Conservation (phyloP, 192 early-diverging fungal species). For the Kickxella alabastrina region DNA sequence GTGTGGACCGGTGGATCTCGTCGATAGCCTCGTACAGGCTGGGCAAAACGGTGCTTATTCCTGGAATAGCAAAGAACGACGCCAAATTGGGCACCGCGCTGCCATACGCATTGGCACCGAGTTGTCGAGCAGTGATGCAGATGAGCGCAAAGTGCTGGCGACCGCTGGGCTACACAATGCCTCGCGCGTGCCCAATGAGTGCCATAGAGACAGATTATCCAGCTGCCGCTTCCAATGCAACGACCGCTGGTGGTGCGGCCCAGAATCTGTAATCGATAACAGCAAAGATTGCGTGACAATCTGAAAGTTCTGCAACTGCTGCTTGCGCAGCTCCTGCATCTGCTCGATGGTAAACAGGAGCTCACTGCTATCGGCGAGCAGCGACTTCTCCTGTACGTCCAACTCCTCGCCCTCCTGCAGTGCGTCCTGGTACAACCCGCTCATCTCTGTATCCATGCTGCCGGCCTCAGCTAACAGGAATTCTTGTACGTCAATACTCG, state of each 20-base stretch:
- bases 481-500: constrained; percentile 16
- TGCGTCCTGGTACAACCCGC: constrained; percentile 49
- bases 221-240: constrained; percentile 52
- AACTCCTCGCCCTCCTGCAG: constrained; percentile 48
- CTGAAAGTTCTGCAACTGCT: constrained; percentile 54
- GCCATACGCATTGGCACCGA: constrained; percentile 19
- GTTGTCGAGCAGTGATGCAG: constrained; percentile 1
- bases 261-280: constrained; percentile 33
- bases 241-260: constrained; percentile 24
- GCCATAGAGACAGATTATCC: constrained; percentile 41
- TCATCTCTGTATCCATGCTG: constrained; percentile 45
- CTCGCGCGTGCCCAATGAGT: constrained; percentile 44
- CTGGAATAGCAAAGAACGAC: constrained; percentile 48
- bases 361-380: constrained; percentile 30
- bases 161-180: constrained; percentile 32
- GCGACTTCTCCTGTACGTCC: constrained; percentile 45
- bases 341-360: constrained; percentile 46
- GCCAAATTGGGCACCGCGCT: constrained; percentile 37
- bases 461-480: constrained; percentile 5
- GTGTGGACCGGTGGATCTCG: constrained; percentile 43
- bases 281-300: constrained; percentile 51
- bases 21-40: constrained; percentile 50
- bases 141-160: constrained; percentile 24
- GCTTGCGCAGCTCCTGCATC: constrained; percentile 47
- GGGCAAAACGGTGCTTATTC: constrained; percentile 39